Conservation (phyloP, 345 rosid genomes). For the Lepidium africanum region DNA sequence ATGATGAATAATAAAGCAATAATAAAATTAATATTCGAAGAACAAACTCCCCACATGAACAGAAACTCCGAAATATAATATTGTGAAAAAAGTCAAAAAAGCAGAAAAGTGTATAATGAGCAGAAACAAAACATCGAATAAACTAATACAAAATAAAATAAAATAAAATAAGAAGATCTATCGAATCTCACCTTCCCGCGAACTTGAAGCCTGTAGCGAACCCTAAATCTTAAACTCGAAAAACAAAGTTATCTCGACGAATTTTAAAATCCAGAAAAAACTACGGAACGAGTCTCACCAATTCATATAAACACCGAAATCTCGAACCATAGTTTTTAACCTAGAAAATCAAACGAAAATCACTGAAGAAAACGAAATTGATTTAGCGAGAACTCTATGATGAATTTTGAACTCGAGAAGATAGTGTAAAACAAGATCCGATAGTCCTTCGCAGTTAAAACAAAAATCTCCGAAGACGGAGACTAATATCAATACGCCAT, state of each 20-base stretch:
- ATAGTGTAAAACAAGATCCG: background rate
- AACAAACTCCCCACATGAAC: conserved; percentile 19
- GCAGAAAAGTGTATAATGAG: background rate
- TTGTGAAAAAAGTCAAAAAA: background rate
- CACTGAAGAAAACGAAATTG: background rate
- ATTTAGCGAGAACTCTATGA: background rate
- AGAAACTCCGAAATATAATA: conserved; percentile 17
- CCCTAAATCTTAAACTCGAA: conserved; percentile 8
- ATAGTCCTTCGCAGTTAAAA: background rate
- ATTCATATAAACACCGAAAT: background rate
- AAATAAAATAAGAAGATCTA: background rate
- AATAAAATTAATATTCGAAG: background rate
- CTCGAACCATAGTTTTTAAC: background rate
- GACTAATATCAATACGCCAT: conserved; percentile 9
- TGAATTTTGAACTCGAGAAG: background rate
- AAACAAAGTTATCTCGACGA: conserved; percentile 24
- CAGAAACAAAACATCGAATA: background rate
- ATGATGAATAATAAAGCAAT: background rate
- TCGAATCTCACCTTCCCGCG: conserved; percentile 23
- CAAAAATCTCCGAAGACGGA: background rate
- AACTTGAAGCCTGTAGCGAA: background rate
- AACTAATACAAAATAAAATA: background rate
- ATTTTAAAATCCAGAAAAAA: background rate
- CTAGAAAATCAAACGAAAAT: background rate
- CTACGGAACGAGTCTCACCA: background rate